Evolutionary conservation across 2,329 filamentous ascomycete species (phyloP), one percentile per base, ranked within the genome.

Genomic region (Penicillium aurantiogriseum): DNA sequence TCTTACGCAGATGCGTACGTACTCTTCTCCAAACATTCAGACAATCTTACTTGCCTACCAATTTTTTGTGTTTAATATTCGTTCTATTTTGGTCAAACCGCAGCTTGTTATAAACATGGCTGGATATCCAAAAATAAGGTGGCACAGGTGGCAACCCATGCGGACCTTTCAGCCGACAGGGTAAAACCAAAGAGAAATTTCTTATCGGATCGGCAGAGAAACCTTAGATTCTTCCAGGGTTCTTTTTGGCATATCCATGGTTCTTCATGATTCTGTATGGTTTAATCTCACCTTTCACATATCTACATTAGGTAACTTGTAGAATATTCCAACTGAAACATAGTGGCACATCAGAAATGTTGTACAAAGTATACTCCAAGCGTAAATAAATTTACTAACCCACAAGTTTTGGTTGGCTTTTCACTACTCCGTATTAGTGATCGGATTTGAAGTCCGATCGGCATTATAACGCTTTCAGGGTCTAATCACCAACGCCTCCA

Each of bases 1-100:
- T 53, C 49, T 57, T 53, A 47, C 49, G 54, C 33, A 57, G 49
- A 46, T 44, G 49, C 54, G n/a, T 57, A 56, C 54, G 54, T 47
- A 56, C 54, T 35, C 54, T 21, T 25, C 40, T 15, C 23, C 13
- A 15, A 42, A 17, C 10, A 17, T 2, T 21, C 11, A 25, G 21
- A 21, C 43, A 31, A 31, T 45, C 36, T 17, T 38, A 17, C 4
- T 9, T 19, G 5, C 36, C 9, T 39, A 19, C 36, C n/a, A 8
- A 1, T 31, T 45, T 45, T 13, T 8, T 23, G 1, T 31, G 7
- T 11, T 27, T n/a, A 23, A 23, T 17, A 11, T 17, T 21, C 29
- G 11, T 33, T 33, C 29, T 17, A 23, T 47, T 35, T 33, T 4
- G 19, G 11, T 45, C 27, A 4, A 40, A 40, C 36, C 19, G 7